Percentiles rank a stretch among this genome's conserved stretches.
Evolutionary conservation across 2,329 filamentous ascomycete genomes (phyloP).

Genomic region (Colletotrichum liaoningense): DNA sequence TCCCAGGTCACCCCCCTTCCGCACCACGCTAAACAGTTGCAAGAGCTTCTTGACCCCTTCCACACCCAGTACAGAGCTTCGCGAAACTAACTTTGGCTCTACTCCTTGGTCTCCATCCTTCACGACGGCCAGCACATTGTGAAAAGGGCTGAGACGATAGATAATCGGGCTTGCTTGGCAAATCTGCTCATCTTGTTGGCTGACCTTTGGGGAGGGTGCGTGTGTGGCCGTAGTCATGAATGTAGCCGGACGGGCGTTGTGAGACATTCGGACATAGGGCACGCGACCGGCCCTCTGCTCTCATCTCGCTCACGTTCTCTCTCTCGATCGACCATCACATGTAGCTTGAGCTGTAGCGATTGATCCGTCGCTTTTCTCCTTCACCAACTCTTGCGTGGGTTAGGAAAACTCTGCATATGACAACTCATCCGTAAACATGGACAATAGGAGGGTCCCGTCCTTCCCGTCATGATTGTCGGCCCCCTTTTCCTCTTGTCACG

Average conservation of each 20-base stretch:
- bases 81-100: constrained; percentile 5
- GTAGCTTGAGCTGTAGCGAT: background rate
- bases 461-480: background rate
- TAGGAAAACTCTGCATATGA: background rate
- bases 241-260: background rate
- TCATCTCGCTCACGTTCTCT: background rate
- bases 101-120: constrained; percentile 4
- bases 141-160: background rate
- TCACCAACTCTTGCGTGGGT: background rate
- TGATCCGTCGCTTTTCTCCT: constrained; percentile 2
- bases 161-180: background rate
- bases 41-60: constrained; percentile 22
- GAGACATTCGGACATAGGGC: constrained; percentile 27
- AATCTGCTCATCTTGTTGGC: background rate
- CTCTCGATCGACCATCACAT: constrained; percentile 23
- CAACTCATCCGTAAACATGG: background rate
- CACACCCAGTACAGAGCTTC: constrained; percentile 19
- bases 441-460: too few species aligned
- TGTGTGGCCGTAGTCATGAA: background rate
- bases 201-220: background rate
- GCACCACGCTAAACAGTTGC: constrained; percentile 25
- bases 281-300: constrained; percentile 24
- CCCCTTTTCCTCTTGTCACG: background rate
- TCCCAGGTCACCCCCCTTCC: background rate
- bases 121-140: background rate